Evolutionary conservation across 108 stramenopile species (phyloP).

Genomic region (Fistulifera pelliculosa): DNA sequence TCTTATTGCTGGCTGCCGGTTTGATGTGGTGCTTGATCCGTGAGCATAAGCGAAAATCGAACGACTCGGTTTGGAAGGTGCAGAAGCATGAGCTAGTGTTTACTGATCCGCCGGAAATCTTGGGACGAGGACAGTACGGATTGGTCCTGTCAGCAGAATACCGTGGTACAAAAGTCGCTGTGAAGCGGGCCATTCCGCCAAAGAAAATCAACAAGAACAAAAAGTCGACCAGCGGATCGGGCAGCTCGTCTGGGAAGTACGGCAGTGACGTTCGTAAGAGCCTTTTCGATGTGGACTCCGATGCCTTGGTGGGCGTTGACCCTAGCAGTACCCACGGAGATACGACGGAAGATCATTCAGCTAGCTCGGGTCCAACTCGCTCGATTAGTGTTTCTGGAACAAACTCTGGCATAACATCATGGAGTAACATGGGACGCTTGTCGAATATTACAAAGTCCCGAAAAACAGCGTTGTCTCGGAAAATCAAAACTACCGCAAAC

Average conservation of each 20-base stretch:
- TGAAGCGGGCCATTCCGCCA: constrained; percentile 5
- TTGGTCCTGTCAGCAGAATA: constrained; percentile 29
- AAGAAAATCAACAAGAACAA: too few relatives aligned
- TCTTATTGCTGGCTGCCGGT: too few relatives aligned
- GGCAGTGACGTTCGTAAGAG: not conserved
- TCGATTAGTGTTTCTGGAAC: not conserved
- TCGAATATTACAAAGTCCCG: not conserved
- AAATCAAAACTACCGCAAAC: not conserved
- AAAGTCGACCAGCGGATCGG: not conserved
- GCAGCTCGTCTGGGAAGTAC: not conserved
- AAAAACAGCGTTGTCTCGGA: not conserved
- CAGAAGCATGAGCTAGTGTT: constrained; percentile 17
- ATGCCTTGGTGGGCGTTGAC: not conserved
- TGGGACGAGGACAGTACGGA: constrained; percentile 35
- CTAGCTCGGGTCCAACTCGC: not conserved
- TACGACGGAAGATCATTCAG: not conserved
- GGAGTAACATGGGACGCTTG: not conserved
- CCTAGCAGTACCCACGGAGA: not conserved
- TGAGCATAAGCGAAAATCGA: constrained; percentile 17
- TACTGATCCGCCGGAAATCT: constrained; percentile 17
- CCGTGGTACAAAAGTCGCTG: constrained; percentile 30
- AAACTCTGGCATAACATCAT: not conserved
- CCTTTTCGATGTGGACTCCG: not conserved
- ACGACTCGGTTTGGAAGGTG: constrained; percentile 14
- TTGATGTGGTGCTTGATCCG: too few relatives aligned